Evolutionary conservation across 2,329 filamentous ascomycete genomes (phyloP).

Genomic region (Neocucurbitaria cava): DNA sequence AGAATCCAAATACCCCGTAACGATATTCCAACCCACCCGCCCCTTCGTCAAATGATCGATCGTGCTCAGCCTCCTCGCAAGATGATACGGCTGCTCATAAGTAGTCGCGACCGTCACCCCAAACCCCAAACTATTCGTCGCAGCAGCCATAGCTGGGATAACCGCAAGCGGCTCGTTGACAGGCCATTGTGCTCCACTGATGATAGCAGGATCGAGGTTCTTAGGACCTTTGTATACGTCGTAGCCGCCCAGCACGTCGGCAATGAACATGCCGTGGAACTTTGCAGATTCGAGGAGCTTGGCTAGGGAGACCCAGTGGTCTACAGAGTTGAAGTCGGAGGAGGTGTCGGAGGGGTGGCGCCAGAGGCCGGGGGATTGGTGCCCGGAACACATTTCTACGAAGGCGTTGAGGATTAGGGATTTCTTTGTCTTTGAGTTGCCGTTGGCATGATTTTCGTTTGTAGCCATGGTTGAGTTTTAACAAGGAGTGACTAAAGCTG

Average conservation of each 20-base stretch:
- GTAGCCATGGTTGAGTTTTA: not conserved
- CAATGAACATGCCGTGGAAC: conserved; percentile 50
- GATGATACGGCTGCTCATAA: conserved; percentile 71
- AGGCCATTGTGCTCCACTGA: conserved; percentile 71
- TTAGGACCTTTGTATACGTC: conserved; percentile 68
- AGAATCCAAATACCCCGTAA: conserved; percentile 70
- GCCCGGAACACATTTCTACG: conserved; percentile 46
- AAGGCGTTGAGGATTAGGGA: conserved; percentile 52
- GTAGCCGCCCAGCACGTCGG: conserved; percentile 62
- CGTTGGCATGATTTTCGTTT: not conserved
- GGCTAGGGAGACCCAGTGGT: conserved; percentile 47
- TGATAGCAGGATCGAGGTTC: conserved; percentile 65
- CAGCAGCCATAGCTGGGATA: conserved; percentile 71
- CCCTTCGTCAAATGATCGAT: conserved; percentile 70
- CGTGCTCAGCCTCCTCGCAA: conserved; percentile 67
- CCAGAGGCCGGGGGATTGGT: conserved; percentile 63
- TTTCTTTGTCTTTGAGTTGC: conserved; percentile 23
- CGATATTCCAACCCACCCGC: conserved; percentile 55
- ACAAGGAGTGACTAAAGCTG: not conserved
- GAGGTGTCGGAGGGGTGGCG: conserved; percentile 69
- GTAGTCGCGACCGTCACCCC: conserved; percentile 72
- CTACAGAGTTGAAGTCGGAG: conserved; percentile 57
- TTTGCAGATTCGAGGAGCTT: conserved; percentile 45
- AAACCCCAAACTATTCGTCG: conserved; percentile 69
- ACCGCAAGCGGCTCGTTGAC: conserved; percentile 71